Percentiles rank a stretch among this genome's conserved stretches.
Conservation (phyloP, 1,139 yeast genomes). For the Protomyces arabidopsidicola region DNA sequence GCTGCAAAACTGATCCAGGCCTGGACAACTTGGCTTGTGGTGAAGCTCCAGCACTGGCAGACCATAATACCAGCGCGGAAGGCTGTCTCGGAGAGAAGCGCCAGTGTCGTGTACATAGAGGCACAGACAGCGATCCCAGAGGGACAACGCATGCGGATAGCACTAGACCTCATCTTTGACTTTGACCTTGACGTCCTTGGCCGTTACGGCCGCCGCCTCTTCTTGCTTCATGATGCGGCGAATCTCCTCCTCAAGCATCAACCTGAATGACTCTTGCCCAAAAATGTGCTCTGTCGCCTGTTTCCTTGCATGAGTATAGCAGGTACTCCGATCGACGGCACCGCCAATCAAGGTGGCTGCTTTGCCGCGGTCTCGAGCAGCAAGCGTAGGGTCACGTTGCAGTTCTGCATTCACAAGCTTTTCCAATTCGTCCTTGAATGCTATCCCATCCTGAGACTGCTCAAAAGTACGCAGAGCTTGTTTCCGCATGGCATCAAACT, state of each 20-base stretch:
- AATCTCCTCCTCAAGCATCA: constrained; percentile 7
- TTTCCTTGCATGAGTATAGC: constrained; percentile 13
- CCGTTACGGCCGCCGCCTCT: neutral
- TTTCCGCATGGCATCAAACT: constrained; percentile 18
- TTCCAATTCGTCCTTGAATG: constrained; percentile 6
- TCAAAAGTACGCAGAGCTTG: constrained; percentile 6
- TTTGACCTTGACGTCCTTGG: neutral
- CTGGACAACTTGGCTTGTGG: no score
- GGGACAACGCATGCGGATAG: no score
- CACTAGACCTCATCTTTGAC: no score
- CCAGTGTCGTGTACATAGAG: no score
- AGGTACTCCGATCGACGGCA: constrained; percentile 21
- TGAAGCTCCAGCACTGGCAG: no score
- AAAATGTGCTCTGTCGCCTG: constrained; percentile 19
- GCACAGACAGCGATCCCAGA: no score
- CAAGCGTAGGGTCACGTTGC: constrained; percentile 9
- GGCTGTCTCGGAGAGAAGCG: no score
- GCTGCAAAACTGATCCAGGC: neutral
- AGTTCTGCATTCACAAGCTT: constrained; percentile 19
- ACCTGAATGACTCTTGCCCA: neutral
- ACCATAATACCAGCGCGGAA: no score
- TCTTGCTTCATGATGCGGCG: neutral
- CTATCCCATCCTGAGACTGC: constrained; percentile 13
- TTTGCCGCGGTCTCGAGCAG: constrained; percentile 25
- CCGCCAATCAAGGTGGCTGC: constrained; percentile 24